phyloP scores from a whole-genome alignment of 768 basidiomycete species.

The Serendipita vermifera region DNA sequence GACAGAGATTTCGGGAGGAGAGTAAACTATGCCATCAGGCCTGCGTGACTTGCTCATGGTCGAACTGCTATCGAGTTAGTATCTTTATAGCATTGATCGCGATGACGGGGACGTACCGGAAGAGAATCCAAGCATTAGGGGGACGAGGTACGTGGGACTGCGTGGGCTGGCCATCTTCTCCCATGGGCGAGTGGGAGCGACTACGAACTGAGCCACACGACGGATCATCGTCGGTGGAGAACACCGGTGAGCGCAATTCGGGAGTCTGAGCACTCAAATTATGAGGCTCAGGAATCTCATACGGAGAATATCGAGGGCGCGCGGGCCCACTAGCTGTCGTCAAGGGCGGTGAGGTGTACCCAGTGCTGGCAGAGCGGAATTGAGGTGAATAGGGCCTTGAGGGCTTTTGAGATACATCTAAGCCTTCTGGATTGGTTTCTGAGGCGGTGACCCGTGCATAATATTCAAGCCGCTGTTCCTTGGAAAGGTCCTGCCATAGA shows the following conservation, averaged over 20 bases:
- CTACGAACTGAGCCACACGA: background rate
- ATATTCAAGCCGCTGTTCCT: background rate
- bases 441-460: too few species aligned
- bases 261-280: background rate
- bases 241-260: background rate
- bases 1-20: slow-evolving; percentile 4
- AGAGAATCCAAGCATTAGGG: slow-evolving; percentile 1
- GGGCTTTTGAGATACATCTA: too few species aligned
- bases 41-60: background rate
- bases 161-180: background rate
- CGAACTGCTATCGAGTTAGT: background rate
- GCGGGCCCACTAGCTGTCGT: too few species aligned
- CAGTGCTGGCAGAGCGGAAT: too few species aligned
- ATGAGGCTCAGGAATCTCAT: too few species aligned
- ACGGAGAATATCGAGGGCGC: too few species aligned
- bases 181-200: slow-evolving; percentile 1
- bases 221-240: background rate
- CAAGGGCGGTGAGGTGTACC: too few species aligned
- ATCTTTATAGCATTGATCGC: too few species aligned
- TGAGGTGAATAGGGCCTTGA: too few species aligned
- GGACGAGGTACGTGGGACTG: background rate
- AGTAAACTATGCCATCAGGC: background rate
- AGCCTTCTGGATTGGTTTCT: too few species aligned
- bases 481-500: slow-evolving; percentile 4
- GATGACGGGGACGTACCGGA: background rate